Evolutionary conservation across 345 rosid genomes (phyloP), one percentile per base, ranked within the genome.

Genomic region (Litchi chinensis): DNA sequence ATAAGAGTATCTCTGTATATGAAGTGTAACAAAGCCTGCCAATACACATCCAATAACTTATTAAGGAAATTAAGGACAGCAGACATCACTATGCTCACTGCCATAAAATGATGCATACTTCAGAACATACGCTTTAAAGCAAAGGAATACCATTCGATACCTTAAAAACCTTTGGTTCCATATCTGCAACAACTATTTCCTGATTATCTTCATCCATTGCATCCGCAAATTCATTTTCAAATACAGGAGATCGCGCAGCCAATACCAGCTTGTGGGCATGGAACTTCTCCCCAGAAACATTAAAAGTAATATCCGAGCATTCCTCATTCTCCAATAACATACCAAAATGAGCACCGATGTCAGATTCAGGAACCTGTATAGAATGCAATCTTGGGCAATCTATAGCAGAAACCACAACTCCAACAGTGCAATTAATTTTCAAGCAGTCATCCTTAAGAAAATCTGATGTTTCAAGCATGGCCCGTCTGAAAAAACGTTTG

Each of bases 121-220:
- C 32, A 48, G 65, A 75, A 26, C 19, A 50, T 10, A 22, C 8
- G 11, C 37, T 19, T 75, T 46, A 19, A 48, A 65, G 46, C n/a
- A 75, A 46, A 48, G 13, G 19, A 21, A 16, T 8, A 48, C 22
- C 6, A 57, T 7, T 19, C 70, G 41, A 26, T 82, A 93, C 99
- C 98, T 93, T 94, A 77, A 93, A 92, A 79, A 96, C 97, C 77
- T 82, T 89, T 32, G 94, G 98, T 81, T 93, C 97, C 89, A 88
- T 89, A 82, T 96, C 98, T 8, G 82, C 81, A 78, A 95, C 82
- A 79, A 83, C 73, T 26, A 92, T 73, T 73, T 91, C 93, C 8
- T 54, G 43, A 74, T 81, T 78, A 80, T 88, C 97, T 80, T 87
- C 95, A 75, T 88, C 95, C 76, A 82, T 83, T 69, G 71, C 81